phyloP scores from a whole-genome alignment of 352 stramenopile genomes.

The Thalassiosira hispida region DNA sequence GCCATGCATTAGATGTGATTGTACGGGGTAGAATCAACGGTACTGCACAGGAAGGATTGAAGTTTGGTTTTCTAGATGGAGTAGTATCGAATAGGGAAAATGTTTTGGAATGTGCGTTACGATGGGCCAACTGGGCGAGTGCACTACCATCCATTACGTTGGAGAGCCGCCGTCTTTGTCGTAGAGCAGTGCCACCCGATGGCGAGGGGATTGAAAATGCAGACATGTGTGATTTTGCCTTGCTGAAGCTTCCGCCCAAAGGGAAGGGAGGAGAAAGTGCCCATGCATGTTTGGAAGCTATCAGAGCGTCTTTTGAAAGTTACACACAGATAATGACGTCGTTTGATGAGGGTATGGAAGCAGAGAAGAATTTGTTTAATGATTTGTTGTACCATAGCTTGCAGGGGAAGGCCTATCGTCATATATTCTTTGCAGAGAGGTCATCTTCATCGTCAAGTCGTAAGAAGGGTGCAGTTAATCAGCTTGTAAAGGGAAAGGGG shows the following conservation, averaged over 20 bases:
- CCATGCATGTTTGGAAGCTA: constrained; percentile 71
- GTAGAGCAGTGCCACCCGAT: constrained; percentile 41
- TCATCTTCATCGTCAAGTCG: constrained; percentile 46
- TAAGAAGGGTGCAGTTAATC: constrained; percentile 10
- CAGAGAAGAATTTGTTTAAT: constrained; percentile 83
- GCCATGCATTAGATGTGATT: constrained; percentile 93
- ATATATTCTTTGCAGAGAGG: constrained; percentile 89
- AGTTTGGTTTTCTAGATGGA: constrained; percentile 90
- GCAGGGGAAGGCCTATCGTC: constrained; percentile 83
- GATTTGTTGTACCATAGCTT: constrained; percentile 88
- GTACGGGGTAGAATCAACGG: constrained; percentile 90
- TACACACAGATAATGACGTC: too few species aligned
- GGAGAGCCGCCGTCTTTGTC: constrained; percentile 43
- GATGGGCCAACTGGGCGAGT: constrained; percentile 67
- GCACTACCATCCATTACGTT: constrained; percentile 20
- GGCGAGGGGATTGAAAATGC: constrained; percentile 43
- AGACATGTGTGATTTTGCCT: constrained; percentile 68
- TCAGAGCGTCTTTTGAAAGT: constrained; percentile 73
- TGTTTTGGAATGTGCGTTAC: constrained; percentile 57
- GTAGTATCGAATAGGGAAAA: constrained; percentile 41
- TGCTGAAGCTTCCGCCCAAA: constrained; percentile 58
- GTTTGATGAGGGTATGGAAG: constrained; percentile 74
- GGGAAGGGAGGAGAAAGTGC: constrained; percentile 72
- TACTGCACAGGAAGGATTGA: constrained; percentile 87
- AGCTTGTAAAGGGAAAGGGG: constrained; percentile 33